These are phyloP conservation scores for Sonneratia alba DNA, from an alignment of 345 rosid species.

Conservation along the genomic window DNA sequence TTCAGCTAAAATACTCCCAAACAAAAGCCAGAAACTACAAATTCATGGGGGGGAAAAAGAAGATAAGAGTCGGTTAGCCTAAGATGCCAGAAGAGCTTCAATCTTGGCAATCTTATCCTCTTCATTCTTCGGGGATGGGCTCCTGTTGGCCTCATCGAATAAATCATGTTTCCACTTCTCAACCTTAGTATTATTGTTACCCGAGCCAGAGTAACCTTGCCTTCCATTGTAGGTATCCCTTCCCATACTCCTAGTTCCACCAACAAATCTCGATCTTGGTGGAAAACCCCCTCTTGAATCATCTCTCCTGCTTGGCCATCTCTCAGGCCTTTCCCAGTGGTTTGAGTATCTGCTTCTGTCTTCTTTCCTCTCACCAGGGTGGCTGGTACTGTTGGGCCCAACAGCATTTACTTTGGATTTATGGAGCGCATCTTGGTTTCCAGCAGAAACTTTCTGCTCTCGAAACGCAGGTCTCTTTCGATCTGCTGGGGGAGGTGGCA, in stretches of 20 bases:
- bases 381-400: constrained; percentile 23
- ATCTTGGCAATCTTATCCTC: constrained; percentile 89
- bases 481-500: constrained; percentile 15
- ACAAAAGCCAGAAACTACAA: too few relatives aligned
- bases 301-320: constrained; percentile 37
- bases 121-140: constrained; percentile 59
- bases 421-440: constrained; percentile 19
- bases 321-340: constrained; percentile 34
- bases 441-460: constrained; percentile 52
- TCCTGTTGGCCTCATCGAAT: constrained; percentile 66
- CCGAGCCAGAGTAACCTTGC: constrained; percentile 22
- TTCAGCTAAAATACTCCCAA: too few relatives aligned
- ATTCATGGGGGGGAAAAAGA: too few relatives aligned
- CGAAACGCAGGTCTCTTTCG: constrained; percentile 86
- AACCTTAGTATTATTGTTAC: constrained; percentile 17
- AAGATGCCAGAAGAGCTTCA: constrained; percentile 54
- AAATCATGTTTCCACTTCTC: constrained; percentile 97
- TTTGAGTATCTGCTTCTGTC: constrained; percentile 36
- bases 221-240: constrained; percentile 51
- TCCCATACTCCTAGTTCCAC: constrained; percentile 29
- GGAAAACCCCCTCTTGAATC: constrained; percentile 25
- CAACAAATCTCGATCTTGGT: constrained; percentile 38
- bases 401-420: constrained; percentile 25
- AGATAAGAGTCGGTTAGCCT: too few relatives aligned
- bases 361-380: constrained; percentile 33